Evolutionary conservation across 2,329 filamentous ascomycete species (phyloP).

Genomic region (Hysterium pulicare): DNA sequence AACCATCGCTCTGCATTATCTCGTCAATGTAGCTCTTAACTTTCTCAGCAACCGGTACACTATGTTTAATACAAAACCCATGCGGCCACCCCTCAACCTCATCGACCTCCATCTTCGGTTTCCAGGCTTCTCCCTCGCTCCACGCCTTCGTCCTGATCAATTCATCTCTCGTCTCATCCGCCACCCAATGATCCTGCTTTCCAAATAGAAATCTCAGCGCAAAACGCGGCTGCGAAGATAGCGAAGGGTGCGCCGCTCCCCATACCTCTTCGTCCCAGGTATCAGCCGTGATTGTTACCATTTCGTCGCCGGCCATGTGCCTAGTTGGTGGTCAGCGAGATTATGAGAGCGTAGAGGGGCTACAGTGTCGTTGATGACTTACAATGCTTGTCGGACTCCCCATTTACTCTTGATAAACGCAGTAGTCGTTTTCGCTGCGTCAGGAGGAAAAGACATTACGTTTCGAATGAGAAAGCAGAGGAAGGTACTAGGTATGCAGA

Average conservation of each 20-base stretch:
- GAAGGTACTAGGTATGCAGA: conserved; percentile 38
- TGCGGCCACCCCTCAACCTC: conserved; percentile 54
- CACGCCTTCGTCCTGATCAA: conserved; percentile 47
- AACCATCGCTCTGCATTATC: conserved; percentile 30
- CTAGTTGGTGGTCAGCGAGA: conserved; percentile 17
- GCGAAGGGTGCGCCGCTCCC: conserved; percentile 43
- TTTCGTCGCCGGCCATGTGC: conserved; percentile 58
- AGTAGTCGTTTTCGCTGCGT: conserved; percentile 48
- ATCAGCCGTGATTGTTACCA: conserved; percentile 54
- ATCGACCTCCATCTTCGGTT: conserved; percentile 55
- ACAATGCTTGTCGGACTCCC: conserved; percentile 55
- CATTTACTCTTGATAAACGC: conserved; percentile 47
- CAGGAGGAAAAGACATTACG: conserved; percentile 42
- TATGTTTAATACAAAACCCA: conserved; percentile 56
- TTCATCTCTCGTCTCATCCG: conserved; percentile 54
- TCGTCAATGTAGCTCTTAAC: conserved; percentile 48
- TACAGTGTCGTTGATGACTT: conserved; percentile 8
- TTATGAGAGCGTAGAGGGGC: background rate
- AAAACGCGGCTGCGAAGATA: conserved; percentile 33
- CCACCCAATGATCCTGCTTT: conserved; percentile 60
- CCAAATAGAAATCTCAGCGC: conserved; percentile 59
- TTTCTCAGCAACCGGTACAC: conserved; percentile 49
- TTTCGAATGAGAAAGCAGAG: conserved; percentile 42
- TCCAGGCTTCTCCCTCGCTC: conserved; percentile 28
- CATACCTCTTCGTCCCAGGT: conserved; percentile 59